These are phyloP conservation scores for Grosmannia clavigera DNA, from an alignment of 2,329 filamentous ascomycete species.

Conservation along the genomic window DNA sequence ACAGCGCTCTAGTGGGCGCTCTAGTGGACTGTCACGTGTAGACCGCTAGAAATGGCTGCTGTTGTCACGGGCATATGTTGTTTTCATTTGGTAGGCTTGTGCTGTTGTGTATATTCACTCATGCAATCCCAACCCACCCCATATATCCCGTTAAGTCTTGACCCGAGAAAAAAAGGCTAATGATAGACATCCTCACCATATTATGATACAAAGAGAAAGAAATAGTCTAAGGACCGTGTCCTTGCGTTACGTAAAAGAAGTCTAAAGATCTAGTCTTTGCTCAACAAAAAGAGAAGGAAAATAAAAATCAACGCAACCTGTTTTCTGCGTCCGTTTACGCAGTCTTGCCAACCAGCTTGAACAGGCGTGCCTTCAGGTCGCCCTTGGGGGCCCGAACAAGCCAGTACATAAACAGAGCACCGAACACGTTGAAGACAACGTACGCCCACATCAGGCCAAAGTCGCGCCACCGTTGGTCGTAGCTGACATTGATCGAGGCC, in stretches of 20 bases:
- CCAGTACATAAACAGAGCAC: conserved; percentile 8
- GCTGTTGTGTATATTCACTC: neutral
- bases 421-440: conserved; percentile 47
- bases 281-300: neutral
- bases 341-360: neutral
- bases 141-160: neutral
- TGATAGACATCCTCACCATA: neutral
- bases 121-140: neutral
- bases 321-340: neutral
- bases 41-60: neutral
- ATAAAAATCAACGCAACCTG: too few relatives aligned
- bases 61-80: neutral
- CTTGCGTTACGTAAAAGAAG: neutral
- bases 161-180: neutral
- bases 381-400: conserved; percentile 7
- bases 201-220: neutral
- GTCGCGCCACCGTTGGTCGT: conserved; percentile 51
- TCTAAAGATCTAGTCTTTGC: neutral
- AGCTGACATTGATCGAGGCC: conserved; percentile 34
- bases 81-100: neutral
- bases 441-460: conserved; percentile 59
- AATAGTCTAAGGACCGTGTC: neutral
- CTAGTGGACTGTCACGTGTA: neutral
- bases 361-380: neutral
- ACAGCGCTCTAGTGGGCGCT: neutral